Evolutionary conservation across 305 asterid species (phyloP).

Genomic region (Plantago lanceolata): DNA sequence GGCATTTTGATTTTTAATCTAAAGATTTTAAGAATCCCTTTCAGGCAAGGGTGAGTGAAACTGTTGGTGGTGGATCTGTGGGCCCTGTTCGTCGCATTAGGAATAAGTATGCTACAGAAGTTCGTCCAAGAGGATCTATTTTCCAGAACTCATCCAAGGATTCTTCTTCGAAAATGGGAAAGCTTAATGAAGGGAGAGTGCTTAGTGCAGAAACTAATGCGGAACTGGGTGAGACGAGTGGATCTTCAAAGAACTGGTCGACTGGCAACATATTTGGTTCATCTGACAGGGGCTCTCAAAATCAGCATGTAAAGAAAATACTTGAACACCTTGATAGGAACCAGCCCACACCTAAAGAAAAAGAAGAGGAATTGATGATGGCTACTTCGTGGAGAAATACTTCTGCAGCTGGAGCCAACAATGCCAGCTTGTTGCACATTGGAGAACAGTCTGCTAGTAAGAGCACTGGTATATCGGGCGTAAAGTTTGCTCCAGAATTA

Average conservation of each 20-base stretch:
- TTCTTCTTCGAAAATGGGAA: constrained; percentile 31
- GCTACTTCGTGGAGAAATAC: constrained; percentile 57
- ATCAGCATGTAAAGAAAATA: constrained; percentile 49
- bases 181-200: constrained; percentile 40
- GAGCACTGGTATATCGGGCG: constrained; percentile 28
- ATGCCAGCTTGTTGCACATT: constrained; percentile 26
- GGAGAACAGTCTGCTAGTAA: constrained; percentile 36
- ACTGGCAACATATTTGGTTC: constrained; percentile 28
- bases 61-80: constrained; percentile 54
- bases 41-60: constrained; percentile 53
- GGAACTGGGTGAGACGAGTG: constrained; percentile 51
- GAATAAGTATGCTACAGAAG: constrained; percentile 62
- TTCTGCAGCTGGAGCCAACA: constrained; percentile 38
- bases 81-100: constrained; percentile 76
- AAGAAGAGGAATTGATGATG: constrained; percentile 61
- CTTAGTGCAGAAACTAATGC: constrained; percentile 36
- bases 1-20: constrained; percentile 12
- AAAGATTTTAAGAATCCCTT: constrained; percentile 11
- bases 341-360: constrained; percentile 77
- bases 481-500: constrained; percentile 20
- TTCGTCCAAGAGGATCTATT: constrained; percentile 64
- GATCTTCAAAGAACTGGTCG: constrained; percentile 36
- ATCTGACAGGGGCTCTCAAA: constrained; percentile 29
- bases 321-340: constrained; percentile 67
- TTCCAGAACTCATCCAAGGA: constrained; percentile 45